Percentiles rank a stretch among this genome's conserved stretches.
Evolutionary conservation across 1,139 yeast species (phyloP).

Genomic region (Chernovozyma sophiae-reginae): DNA sequence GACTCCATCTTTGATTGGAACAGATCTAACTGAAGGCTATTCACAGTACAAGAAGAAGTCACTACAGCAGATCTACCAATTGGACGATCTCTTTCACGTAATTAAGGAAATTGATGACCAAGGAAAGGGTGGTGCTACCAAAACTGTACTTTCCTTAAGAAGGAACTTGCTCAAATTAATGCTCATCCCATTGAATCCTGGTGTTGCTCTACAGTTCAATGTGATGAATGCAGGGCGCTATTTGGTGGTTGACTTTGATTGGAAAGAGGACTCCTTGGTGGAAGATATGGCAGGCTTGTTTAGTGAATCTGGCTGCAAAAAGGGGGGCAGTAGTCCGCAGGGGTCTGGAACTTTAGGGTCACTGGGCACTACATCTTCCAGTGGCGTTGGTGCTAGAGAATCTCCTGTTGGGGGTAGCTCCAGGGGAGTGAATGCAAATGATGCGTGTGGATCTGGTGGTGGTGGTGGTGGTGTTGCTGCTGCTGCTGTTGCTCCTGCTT

Average conservation of each 20-base stretch:
- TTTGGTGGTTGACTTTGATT: constrained; percentile 20
- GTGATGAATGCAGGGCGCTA: constrained; percentile 19
- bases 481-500: no score
- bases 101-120: background rate
- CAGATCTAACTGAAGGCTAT: constrained; percentile 17
- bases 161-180: constrained; percentile 18
- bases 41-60: constrained; percentile 10
- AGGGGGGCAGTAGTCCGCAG: no score
- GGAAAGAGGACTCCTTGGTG: constrained; percentile 10
- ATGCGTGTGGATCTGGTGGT: no score
- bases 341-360: no score
- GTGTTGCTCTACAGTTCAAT: constrained; percentile 14
- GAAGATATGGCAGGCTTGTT: constrained; percentile 2
- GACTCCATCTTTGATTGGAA: constrained; percentile 14
- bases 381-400: no score
- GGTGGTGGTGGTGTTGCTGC: no score
- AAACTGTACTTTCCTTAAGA: constrained; percentile 17
- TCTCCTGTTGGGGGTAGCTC: no score
- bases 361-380: no score
- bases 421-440: no score
- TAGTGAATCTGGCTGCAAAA: constrained; percentile 3
- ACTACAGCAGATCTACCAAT: constrained; percentile 1
- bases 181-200: constrained; percentile 16
- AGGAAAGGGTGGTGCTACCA: constrained; percentile 6
- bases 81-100: background rate